A percentile compares a stretch with the other conserved stretches of the same genome.
These are phyloP conservation scores for Pleomassaria siparia DNA, from an alignment of 2,329 filamentous ascomycete species.

Conservation along the genomic window DNA sequence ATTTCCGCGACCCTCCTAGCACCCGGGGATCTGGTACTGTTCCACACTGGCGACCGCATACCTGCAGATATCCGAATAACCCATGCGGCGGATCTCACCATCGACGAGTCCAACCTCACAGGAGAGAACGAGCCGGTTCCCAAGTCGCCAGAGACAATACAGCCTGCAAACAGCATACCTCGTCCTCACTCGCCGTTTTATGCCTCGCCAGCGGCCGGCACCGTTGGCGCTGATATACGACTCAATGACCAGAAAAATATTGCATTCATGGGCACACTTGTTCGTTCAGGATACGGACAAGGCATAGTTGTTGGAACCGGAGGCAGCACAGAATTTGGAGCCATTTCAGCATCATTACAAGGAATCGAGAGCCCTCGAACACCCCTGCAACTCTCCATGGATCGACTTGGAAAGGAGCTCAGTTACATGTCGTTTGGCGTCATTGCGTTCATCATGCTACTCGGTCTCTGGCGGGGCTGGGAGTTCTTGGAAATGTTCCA, in stretches of 20 bases:
- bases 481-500: conserved; percentile 92
- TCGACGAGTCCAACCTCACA: conserved; percentile 95
- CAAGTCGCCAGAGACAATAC: conserved; percentile 68
- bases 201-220: conserved; percentile 59
- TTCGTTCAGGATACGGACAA: conserved; percentile 92
- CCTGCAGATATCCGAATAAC: conserved; percentile 95
- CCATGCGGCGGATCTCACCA: conserved; percentile 82
- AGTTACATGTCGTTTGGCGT: conserved; percentile 96
- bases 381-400: conserved; percentile 93
- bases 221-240: conserved; percentile 65
- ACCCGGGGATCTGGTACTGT: conserved; percentile 87
- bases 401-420: conserved; percentile 91
- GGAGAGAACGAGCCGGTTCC: conserved; percentile 93
- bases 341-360: conserved; percentile 89
- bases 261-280: conserved; percentile 96
- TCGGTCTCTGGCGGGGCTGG: conserved; percentile 89
- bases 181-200: conserved; percentile 59
- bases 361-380: conserved; percentile 95
- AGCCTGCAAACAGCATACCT: conserved; percentile 40
- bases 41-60: conserved; percentile 94
- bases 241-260: conserved; percentile 83
- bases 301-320: conserved; percentile 98
- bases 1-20: conserved; percentile 87
- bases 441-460: conserved; percentile 87
- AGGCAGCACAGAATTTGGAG: conserved; percentile 90